Percentiles rank a stretch among this genome's conserved stretches.
Evolutionary conservation across 345 rosid genomes (phyloP).

Genomic region (Citropsis articulata): DNA sequence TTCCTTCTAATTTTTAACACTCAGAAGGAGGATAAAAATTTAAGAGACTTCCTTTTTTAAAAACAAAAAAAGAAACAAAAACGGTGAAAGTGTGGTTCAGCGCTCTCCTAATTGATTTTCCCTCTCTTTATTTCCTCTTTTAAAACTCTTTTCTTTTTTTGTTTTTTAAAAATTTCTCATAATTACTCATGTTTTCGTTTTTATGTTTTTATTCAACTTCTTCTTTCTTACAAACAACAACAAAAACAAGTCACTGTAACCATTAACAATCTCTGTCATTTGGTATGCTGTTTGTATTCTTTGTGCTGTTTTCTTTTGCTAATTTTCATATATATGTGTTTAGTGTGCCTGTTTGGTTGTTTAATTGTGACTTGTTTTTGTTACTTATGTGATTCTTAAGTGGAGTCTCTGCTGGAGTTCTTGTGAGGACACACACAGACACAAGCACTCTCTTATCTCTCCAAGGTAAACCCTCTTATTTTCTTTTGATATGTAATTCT

Average conservation of each 20-base stretch:
- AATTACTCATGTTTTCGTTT: background rate
- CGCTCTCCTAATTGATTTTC: constrained; percentile 8
- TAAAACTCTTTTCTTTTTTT: background rate
- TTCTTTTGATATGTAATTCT: no score
- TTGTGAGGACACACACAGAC: background rate
- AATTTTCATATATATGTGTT: background rate
- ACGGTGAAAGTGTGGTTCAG: background rate
- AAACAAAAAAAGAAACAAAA: no score
- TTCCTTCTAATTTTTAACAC: background rate
- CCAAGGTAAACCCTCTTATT: background rate
- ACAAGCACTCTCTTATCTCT: background rate
- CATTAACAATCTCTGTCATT: background rate
- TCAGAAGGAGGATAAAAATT: background rate
- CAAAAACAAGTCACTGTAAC: background rate
- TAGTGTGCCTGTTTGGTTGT: background rate
- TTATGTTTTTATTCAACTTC: background rate
- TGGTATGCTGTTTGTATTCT: no score
- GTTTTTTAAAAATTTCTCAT: background rate
- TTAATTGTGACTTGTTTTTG: background rate
- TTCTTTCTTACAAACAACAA: background rate
- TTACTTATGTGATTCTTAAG: background rate
- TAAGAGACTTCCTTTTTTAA: background rate
- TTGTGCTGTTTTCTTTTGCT: background rate
- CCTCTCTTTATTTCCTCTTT: constrained; percentile 1
- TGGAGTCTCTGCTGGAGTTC: background rate